Percentiles rank a stretch among this genome's conserved stretches.
phyloP scores from a whole-genome alignment of 2,329 filamentous ascomycete species.

The Curvularia lunata region DNA sequence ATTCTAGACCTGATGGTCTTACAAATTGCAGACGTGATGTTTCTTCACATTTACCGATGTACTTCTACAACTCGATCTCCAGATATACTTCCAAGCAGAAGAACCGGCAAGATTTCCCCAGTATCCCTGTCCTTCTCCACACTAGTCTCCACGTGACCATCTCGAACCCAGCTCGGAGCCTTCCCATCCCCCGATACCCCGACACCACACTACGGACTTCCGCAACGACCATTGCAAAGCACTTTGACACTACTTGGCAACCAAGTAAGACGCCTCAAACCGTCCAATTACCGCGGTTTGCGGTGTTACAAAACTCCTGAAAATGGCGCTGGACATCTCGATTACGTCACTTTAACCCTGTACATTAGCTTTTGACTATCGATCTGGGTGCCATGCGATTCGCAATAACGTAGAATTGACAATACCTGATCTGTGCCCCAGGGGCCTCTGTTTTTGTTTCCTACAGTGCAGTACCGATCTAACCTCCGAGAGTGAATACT shows the following conservation, averaged over 20 bases:
- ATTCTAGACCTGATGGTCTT: not conserved
- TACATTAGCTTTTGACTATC: not conserved
- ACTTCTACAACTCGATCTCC: not conserved
- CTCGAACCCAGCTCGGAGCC: not conserved
- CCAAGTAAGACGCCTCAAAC: not conserved
- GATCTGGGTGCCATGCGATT: not conserved
- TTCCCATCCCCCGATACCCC: not conserved
- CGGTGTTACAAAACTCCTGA: not conserved
- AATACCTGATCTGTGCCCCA: not conserved
- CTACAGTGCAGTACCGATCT: not conserved
- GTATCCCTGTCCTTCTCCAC: not conserved
- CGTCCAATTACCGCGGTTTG: not conserved
- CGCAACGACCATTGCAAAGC: not conserved
- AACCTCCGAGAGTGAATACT: not conserved
- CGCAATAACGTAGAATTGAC: not conserved
- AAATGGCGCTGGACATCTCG: not conserved
- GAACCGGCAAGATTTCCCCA: constrained; percentile 2
- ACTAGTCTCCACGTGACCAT: not conserved
- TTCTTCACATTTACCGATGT: not conserved
- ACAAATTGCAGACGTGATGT: not conserved
- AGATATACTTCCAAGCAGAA: not conserved
- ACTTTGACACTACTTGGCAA: not conserved
- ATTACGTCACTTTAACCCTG: constrained; percentile 1
- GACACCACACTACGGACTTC: constrained; percentile 1
- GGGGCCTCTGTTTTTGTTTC: not conserved